Evolutionary conservation across 1,139 yeast species (phyloP).

Genomic region (Spathaspora sp.): DNA sequence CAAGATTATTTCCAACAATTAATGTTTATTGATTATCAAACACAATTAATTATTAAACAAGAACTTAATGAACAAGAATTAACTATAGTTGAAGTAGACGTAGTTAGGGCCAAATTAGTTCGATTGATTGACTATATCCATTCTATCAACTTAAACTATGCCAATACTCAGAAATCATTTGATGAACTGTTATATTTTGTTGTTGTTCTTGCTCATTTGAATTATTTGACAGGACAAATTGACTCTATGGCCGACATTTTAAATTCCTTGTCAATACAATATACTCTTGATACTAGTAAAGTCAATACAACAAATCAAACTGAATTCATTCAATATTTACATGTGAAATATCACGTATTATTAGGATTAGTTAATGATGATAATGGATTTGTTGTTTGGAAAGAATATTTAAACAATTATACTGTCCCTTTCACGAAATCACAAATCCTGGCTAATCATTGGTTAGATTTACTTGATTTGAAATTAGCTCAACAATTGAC

Average conservation of each 20-base stretch:
- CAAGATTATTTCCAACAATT: constrained; percentile 37
- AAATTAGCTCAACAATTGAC: constrained; percentile 26
- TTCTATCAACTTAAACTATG: constrained; percentile 30
- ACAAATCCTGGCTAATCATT: constrained; percentile 37
- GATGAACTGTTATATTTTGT: constrained; percentile 36
- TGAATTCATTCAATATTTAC: constrained; percentile 33
- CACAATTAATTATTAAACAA: constrained; percentile 34
- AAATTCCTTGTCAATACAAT: constrained; percentile 18
- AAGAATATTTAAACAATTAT: constrained; percentile 28
- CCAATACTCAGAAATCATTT: constrained; percentile 23
- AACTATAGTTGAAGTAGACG: constrained; percentile 14
- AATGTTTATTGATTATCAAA: constrained; percentile 40
- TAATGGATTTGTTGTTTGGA: constrained; percentile 28
- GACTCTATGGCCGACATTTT: constrained; percentile 22
- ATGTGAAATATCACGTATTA: constrained; percentile 37
- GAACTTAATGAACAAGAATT: constrained; percentile 32
- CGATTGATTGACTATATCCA: constrained; percentile 32
- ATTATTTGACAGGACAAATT: constrained; percentile 28
- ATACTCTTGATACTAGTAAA: constrained; percentile 11
- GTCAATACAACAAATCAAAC: constrained; percentile 17
- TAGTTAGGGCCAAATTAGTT: constrained; percentile 18
- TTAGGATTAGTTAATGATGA: constrained; percentile 27
- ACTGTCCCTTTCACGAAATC: constrained; percentile 31
- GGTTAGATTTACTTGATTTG: constrained; percentile 36
- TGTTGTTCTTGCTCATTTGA: constrained; percentile 37